Conservation (phyloP, 75 land plant species). For the Pseudotsuga menziesii region DNA sequence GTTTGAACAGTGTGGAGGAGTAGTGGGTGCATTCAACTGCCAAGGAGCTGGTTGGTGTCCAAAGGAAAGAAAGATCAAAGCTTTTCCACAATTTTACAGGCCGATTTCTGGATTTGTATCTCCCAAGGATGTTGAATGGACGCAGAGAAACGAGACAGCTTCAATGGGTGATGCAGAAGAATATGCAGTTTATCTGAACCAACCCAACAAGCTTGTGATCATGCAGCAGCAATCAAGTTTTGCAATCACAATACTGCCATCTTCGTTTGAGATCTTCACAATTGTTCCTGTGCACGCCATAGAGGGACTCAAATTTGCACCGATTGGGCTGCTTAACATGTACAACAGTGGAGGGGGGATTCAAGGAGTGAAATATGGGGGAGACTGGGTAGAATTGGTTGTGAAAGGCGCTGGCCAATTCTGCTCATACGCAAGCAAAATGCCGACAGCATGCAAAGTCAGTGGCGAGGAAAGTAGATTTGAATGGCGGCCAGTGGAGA, state of each 20-base stretch:
- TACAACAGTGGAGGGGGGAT: constrained; percentile 1
- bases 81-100: constrained; percentile 39
- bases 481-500: too few relatives aligned
- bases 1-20: constrained; percentile 45
- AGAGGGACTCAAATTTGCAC: constrained; percentile 20
- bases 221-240: not conserved
- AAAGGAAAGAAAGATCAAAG: constrained; percentile 35
- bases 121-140: constrained; percentile 46
- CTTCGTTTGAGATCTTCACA: constrained; percentile 44
- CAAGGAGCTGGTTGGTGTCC: constrained; percentile 66
- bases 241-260: constrained; percentile 21
- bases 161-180: constrained; percentile 31
- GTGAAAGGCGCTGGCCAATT: too few relatives aligned
- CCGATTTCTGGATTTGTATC: constrained; percentile 27
- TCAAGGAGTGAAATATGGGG: constrained; percentile 7
- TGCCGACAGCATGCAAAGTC: too few relatives aligned
- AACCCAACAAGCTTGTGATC: constrained; percentile 19
- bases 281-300: constrained; percentile 22
- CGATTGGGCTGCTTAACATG: constrained; percentile 3
- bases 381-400: too few relatives aligned
- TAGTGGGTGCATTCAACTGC: constrained; percentile 60
- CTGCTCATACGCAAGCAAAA: too few relatives aligned
- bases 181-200: constrained; percentile 35
- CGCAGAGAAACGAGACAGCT: constrained; percentile 28
- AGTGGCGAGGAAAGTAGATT: too few relatives aligned